Conservation (phyloP, 331 rosid genomes). For the Pyracantha coccinea region DNA sequence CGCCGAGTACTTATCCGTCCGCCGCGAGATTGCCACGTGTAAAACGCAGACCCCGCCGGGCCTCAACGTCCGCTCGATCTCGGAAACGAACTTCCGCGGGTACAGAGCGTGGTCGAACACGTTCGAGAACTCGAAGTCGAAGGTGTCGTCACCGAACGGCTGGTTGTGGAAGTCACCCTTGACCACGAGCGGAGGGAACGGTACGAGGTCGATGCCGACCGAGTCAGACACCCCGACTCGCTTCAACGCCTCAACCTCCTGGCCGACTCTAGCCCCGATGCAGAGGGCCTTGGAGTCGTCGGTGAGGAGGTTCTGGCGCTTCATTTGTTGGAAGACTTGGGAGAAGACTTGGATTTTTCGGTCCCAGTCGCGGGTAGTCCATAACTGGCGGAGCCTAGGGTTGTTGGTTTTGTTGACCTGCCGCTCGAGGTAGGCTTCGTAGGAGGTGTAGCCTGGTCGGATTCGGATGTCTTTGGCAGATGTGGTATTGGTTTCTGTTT, state of each 20-base stretch:
- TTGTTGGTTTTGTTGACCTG: constrained; percentile 89
- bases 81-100: constrained; percentile 60
- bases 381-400: constrained; percentile 66
- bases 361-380: constrained; percentile 97
- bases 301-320: constrained; percentile 22
- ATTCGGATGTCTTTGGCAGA: constrained; percentile 32
- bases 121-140: constrained; percentile 89
- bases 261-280: constrained; percentile 84
- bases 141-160: constrained; percentile 48
- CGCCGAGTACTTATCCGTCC: constrained; percentile 85
- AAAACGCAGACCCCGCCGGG: constrained; percentile 61
- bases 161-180: constrained; percentile 76
- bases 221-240: constrained; percentile 59
- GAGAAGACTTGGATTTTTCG: constrained; percentile 67
- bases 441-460: constrained; percentile 82
- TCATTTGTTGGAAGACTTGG: constrained; percentile 39
- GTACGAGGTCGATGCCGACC: constrained; percentile 78
- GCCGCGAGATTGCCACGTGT: constrained; percentile 54
- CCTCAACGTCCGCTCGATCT: constrained; percentile 85
- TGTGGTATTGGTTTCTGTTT: neutral
- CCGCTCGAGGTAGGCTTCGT: constrained; percentile 60
- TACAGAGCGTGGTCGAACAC: constrained; percentile 94
- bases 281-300: constrained; percentile 53
- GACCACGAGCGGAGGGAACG: constrained; percentile 71
- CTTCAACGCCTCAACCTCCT: constrained; percentile 75